A percentile compares a stretch with the other conserved stretches of the same genome.
These are phyloP conservation scores for Prunus mongolica DNA, from an alignment of 306 rosid species.

Conservation along the genomic window DNA sequence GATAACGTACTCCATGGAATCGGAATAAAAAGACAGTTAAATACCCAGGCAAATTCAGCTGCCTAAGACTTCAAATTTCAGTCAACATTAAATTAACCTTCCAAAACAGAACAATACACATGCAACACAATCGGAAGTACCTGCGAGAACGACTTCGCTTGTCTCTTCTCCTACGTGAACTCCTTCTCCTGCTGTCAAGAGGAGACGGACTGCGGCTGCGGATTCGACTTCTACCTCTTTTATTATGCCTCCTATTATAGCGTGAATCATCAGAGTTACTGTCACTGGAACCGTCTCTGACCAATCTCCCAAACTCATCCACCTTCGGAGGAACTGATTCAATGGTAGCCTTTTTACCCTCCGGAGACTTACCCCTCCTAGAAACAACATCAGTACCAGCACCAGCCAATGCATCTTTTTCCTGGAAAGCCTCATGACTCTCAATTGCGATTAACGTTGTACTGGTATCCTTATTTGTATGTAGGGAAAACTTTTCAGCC, in stretches of 20 bases:
- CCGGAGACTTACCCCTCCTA: constrained; percentile 32
- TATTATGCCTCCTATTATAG: constrained; percentile 34
- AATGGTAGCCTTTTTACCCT: constrained; percentile 34
- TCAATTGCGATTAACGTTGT: constrained; percentile 23
- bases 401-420: constrained; percentile 31
- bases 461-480: constrained; percentile 18
- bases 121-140: constrained; percentile 33
- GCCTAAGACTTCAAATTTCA: constrained; percentile 16
- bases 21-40: neutral
- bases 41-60: constrained; percentile 1
- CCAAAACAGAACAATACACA: constrained; percentile 11
- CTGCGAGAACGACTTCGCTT: constrained; percentile 82
- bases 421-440: constrained; percentile 28
- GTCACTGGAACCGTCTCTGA: constrained; percentile 62
- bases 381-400: constrained; percentile 27
- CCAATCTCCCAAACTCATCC: constrained; percentile 86
- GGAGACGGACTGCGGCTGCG: constrained; percentile 56
- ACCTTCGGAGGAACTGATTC: constrained; percentile 47
- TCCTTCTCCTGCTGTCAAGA: constrained; percentile 55
- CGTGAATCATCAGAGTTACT: constrained; percentile 65
- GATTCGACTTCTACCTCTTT: constrained; percentile 63
- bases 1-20: constrained; percentile 7
- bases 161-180: constrained; percentile 70
- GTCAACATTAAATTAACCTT: constrained; percentile 12
- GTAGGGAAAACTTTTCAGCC: constrained; percentile 34